Evolutionary conservation across 23 red algal species (phyloP).

Genomic region (Gracilaria caudata): DNA sequence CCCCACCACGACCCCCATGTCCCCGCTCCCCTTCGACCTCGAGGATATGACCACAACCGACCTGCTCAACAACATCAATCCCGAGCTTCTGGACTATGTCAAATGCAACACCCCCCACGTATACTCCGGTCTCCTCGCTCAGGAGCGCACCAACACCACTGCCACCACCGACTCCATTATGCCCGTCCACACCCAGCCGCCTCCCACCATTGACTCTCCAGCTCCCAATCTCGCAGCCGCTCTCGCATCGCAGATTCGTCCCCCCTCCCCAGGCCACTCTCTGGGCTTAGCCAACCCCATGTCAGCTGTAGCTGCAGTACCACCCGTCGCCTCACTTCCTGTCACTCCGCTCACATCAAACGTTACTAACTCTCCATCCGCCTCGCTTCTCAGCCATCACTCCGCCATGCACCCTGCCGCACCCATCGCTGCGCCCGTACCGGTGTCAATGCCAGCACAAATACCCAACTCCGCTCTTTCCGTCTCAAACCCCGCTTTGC

Average conservation of each 20-base stretch:
- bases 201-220: neutral
- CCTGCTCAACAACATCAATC: slow-evolving; percentile 27
- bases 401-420: neutral
- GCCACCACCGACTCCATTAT: neutral
- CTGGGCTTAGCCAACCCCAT: neutral
- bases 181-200: neutral
- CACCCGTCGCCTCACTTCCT: neutral
- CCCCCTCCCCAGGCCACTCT: neutral
- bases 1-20: too few species aligned
- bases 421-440: neutral
- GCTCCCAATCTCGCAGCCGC: neutral
- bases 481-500: neutral
- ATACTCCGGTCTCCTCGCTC: slow-evolving; percentile 18
- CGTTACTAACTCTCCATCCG: neutral
- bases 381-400: neutral
- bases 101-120: slow-evolving; percentile 29
- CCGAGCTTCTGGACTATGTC: slow-evolving; percentile 27
- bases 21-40: slow-evolving; percentile 19
- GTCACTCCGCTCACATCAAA: neutral
- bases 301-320: neutral
- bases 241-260: neutral
- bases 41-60: slow-evolving; percentile 23
- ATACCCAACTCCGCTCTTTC: neutral
- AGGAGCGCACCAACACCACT: slow-evolving; percentile 14
- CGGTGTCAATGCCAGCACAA: neutral